Conservation (phyloP, 225 moss, liverwort and hornwort genomes). For the Physcomitrellopsis africana region DNA sequence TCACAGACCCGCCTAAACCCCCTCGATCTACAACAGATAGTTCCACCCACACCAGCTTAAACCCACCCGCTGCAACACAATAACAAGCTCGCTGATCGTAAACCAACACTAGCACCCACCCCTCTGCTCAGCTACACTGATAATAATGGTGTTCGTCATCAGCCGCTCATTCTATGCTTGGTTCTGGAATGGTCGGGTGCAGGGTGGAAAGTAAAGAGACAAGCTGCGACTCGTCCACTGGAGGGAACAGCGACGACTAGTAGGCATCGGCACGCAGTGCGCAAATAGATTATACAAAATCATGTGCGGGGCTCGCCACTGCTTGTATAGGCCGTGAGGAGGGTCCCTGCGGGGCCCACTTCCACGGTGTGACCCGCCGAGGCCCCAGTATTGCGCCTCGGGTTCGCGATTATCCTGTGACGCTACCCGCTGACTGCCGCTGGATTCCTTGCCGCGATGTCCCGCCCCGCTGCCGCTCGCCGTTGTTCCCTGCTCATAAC, state of each 20-base stretch:
- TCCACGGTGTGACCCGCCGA: conserved; percentile 28
- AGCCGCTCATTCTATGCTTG: too few species aligned
- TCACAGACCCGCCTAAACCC: conserved; percentile 9
- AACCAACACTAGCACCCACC: too few species aligned
- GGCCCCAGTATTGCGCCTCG: conserved; percentile 52
- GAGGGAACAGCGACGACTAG: conserved; percentile 20
- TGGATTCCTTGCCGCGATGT: conserved; percentile 9
- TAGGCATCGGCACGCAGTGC: conserved; percentile 60
- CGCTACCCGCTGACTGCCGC: conserved; percentile 42
- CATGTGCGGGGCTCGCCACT: background rate
- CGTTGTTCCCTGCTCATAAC: too few species aligned
- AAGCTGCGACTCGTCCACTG: conserved; percentile 6
- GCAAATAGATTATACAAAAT: conserved; percentile 17
- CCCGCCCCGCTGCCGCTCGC: too few species aligned
- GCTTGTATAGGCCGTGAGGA: background rate
- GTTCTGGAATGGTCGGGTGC: too few species aligned
- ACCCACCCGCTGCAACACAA: too few species aligned
- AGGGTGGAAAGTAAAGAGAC: too few species aligned
- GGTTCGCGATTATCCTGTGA: conserved; percentile 29
- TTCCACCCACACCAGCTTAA: too few species aligned
- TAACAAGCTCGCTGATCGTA: too few species aligned
- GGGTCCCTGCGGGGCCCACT: background rate
- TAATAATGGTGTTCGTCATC: too few species aligned
- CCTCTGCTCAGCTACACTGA: too few species aligned
- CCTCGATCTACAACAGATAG: background rate